Conservation (phyloP, 495 filamentous ascomycete genomes). For the Aspergillus heteromorphus region DNA sequence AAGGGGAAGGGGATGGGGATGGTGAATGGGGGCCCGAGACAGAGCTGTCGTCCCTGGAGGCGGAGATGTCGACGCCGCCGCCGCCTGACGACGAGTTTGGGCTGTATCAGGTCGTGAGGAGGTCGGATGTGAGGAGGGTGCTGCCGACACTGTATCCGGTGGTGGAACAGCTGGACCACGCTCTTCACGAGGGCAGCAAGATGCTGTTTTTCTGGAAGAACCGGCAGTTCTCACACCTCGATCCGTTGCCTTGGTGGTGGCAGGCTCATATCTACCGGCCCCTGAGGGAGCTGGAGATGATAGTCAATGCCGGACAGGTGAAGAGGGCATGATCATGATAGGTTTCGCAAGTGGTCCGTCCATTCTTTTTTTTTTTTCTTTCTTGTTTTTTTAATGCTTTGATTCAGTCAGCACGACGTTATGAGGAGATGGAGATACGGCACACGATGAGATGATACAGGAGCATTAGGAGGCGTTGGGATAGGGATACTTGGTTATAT, state of each 20-base stretch:
- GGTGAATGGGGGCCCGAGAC: too few relatives aligned
- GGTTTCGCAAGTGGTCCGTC: too few relatives aligned
- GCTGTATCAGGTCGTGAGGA: slow-evolving; percentile 4
- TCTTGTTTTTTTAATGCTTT: too few relatives aligned
- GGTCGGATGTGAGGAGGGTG: not conserved
- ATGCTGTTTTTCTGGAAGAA: slow-evolving; percentile 31
- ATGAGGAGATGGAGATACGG: not conserved
- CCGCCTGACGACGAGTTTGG: slow-evolving; percentile 6
- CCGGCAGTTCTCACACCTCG: slow-evolving; percentile 26
- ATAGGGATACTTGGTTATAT: too few relatives aligned
- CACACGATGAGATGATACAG: not conserved
- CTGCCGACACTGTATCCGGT: too few relatives aligned
- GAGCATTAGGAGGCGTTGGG: not conserved
- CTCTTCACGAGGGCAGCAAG: slow-evolving; percentile 3
- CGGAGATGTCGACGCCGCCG: not conserved
- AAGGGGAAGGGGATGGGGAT: not conserved
- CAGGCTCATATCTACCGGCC: slow-evolving; percentile 37
- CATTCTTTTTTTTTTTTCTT: not conserved
- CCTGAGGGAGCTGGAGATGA: slow-evolving; percentile 25
- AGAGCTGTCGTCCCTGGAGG: not conserved
- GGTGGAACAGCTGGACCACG: slow-evolving; percentile 9
- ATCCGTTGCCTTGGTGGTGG: slow-evolving; percentile 47
- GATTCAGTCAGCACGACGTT: not conserved
- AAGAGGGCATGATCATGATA: slow-evolving; percentile 10
- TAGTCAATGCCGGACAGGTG: slow-evolving; percentile 23